Conservation (phyloP, 2,329 filamentous ascomycete genomes). For the Colletotrichum eremochloae region DNA sequence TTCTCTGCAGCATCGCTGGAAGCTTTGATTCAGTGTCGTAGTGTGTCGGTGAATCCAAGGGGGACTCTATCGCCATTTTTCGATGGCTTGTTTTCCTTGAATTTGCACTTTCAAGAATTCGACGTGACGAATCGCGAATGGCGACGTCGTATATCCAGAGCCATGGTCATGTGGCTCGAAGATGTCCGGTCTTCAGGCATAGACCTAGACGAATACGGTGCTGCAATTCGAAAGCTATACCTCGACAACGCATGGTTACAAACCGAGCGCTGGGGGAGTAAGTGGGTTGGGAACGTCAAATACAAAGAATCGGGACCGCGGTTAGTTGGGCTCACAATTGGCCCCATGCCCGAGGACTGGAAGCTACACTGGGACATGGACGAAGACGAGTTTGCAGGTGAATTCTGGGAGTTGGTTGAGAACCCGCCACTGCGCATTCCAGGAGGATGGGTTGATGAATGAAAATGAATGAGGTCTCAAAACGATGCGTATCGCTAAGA, state of each 20-base stretch:
- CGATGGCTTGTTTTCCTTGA: background rate
- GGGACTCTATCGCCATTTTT: background rate
- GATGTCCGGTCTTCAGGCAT: background rate
- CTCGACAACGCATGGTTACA: background rate
- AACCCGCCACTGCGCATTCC: conserved; percentile 6
- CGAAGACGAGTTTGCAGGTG: background rate
- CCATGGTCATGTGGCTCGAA: background rate
- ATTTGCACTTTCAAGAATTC: background rate
- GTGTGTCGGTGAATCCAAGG: fast-evolving
- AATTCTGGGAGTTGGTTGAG: conserved; percentile 8
- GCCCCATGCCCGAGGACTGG: background rate
- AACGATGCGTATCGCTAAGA: too few species aligned
- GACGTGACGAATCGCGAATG: background rate
- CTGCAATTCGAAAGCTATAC: background rate
- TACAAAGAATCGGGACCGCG: too few species aligned
- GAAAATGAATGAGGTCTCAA: background rate
- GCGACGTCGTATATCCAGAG: background rate
- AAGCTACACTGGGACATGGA: background rate
- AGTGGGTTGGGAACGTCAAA: too few species aligned
- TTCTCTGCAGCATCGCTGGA: background rate
- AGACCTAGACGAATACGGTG: background rate
- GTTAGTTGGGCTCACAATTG: background rate
- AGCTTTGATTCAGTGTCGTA: background rate
- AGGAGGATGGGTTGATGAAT: conserved; percentile 5
- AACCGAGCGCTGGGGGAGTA: too few species aligned